These are phyloP conservation scores for Coelastrella sp. DNA, from an alignment of 139 green algal species.

Conservation along the genomic window DNA sequence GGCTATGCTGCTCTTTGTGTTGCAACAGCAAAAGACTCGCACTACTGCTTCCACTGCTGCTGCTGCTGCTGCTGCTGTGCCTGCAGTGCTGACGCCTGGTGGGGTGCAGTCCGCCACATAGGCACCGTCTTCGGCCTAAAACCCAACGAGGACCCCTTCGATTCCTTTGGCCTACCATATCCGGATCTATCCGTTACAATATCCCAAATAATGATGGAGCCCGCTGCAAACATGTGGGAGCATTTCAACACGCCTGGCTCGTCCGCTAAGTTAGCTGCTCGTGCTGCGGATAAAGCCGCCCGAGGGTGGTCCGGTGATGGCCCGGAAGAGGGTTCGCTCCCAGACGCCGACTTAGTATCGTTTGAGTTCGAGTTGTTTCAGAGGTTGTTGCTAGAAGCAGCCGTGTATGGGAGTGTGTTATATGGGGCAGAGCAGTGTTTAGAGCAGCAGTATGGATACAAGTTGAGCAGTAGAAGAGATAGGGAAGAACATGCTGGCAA, in stretches of 20 bases:
- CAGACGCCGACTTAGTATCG: slow-evolving; percentile 33
- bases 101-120: slow-evolving; percentile 17
- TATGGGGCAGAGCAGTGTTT: slow-evolving; percentile 27
- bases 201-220: slow-evolving; percentile 17
- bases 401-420: slow-evolving; percentile 33
- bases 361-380: slow-evolving; percentile 39
- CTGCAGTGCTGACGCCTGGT: slow-evolving; percentile 36
- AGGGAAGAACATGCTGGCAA: slow-evolving; percentile 26
- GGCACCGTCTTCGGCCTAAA: slow-evolving; percentile 26
- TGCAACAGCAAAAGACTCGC: too few relatives aligned
- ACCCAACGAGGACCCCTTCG: slow-evolving; percentile 29
- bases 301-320: not conserved
- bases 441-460: slow-evolving; percentile 16
- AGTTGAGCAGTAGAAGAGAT: slow-evolving; percentile 20
- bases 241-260: slow-evolving; percentile 33
- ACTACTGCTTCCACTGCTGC: too few relatives aligned
- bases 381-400: slow-evolving; percentile 31
- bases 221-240: slow-evolving; percentile 33
- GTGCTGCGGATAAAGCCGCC: not conserved
- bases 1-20: too few relatives aligned
- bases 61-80: not conserved
- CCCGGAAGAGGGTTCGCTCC: slow-evolving; percentile 2
- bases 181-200: slow-evolving; percentile 31
- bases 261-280: not conserved
- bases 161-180: slow-evolving; percentile 33